phyloP scores from a whole-genome alignment of 768 basidiomycete genomes.

The Amylocystis lapponica region DNA sequence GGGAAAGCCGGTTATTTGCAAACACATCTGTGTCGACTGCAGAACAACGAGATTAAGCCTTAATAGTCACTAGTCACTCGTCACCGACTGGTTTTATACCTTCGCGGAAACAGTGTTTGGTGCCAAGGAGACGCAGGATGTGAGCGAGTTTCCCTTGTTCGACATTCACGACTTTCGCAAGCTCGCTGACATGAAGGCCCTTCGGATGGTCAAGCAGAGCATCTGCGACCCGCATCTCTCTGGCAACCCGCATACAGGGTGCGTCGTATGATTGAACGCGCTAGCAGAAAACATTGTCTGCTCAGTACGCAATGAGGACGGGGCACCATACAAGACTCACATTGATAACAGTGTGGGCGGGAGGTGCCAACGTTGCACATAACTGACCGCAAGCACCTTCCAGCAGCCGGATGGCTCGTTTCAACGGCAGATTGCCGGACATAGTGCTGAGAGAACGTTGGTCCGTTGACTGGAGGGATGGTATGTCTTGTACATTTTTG shows the following conservation, averaged over 20 bases:
- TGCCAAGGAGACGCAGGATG: slow-evolving; percentile 34
- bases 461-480: slow-evolving; percentile 3
- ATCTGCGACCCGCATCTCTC: slow-evolving; percentile 33
- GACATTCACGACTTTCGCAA: slow-evolving; percentile 27
- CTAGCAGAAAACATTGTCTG: no score
- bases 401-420: slow-evolving; percentile 11
- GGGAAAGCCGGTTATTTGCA: slow-evolving; percentile 37
- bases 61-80: neutral
- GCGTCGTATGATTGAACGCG: slow-evolving; percentile 4
- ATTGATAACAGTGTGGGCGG: slow-evolving; percentile 14
- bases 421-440: slow-evolving; percentile 6
- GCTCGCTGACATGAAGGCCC: slow-evolving; percentile 31
- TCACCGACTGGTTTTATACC: no score
- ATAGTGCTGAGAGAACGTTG: slow-evolving; percentile 6
- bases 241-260: slow-evolving; percentile 30
- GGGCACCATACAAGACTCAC: no score
- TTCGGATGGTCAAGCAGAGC: slow-evolving; percentile 28
- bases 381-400: slow-evolving; percentile 21
- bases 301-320: neutral
- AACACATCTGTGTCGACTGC: slow-evolving; percentile 33
- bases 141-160: slow-evolving; percentile 32
- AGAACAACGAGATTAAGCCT: neutral
- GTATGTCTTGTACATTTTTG: slow-evolving; percentile 8
- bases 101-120: slow-evolving; percentile 37
- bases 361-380: slow-evolving; percentile 13